These are phyloP conservation scores for Pseudogymnoascus sp. DNA, from an alignment of 2,329 filamentous ascomycete species.

Conservation along the genomic window DNA sequence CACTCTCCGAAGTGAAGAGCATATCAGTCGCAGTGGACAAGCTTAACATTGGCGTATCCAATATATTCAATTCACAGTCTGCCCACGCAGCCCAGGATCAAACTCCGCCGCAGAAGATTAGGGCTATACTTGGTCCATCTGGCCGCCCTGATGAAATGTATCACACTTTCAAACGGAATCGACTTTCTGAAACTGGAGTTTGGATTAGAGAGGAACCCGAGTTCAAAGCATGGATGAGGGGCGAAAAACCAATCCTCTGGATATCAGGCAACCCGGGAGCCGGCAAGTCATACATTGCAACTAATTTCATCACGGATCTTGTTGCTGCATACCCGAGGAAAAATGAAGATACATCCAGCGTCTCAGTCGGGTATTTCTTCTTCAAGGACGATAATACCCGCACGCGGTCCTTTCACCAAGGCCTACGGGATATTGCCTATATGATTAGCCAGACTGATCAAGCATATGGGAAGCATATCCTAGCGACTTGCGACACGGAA, in stretches of 20 bases:
- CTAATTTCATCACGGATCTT: neutral
- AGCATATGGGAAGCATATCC: neutral
- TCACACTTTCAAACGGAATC: neutral
- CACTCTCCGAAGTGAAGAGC: neutral
- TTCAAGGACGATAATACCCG: neutral
- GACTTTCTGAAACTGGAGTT: neutral
- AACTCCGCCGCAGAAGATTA: neutral
- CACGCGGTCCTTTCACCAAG: neutral
- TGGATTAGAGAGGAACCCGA: neutral
- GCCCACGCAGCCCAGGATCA: neutral
- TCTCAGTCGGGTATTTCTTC: neutral
- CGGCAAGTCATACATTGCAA: neutral
- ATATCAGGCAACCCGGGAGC: neutral
- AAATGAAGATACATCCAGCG: neutral
- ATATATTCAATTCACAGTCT: neutral
- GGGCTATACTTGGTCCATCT: neutral
- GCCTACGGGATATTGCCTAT: neutral
- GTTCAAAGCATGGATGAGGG: neutral
- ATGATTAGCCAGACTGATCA: neutral
- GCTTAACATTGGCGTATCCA: neutral
- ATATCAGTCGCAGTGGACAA: neutral
- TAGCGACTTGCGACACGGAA: neutral
- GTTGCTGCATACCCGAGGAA: neutral
- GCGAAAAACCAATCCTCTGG: neutral
- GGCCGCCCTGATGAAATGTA: neutral